Evolutionary conservation across 257 asterid species (phyloP).

Genomic region (Scutellaria galericulata): DNA sequence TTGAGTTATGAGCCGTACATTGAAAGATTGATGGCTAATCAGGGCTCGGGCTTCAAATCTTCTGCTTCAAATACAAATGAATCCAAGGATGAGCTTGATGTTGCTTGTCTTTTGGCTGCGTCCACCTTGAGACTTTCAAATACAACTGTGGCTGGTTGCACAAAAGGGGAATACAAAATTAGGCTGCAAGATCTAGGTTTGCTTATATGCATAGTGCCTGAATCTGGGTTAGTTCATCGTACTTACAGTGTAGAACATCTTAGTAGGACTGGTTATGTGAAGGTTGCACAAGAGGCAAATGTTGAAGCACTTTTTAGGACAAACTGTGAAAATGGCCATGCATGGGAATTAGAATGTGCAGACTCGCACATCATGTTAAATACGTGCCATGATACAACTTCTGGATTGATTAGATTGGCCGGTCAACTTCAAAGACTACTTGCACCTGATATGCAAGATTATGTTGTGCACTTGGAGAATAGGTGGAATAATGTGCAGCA

Average conservation of each 20-base stretch:
- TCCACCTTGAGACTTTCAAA: slow-evolving; percentile 78
- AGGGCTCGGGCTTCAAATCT: slow-evolving; percentile 39
- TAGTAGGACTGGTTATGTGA: slow-evolving; percentile 74
- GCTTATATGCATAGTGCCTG: slow-evolving; percentile 62
- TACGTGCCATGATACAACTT: slow-evolving; percentile 84
- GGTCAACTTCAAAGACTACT: slow-evolving; percentile 85
- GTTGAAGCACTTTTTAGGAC: slow-evolving; percentile 71
- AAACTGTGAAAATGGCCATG: slow-evolving; percentile 58
- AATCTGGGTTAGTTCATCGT: slow-evolving; percentile 44
- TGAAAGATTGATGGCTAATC: slow-evolving; percentile 35
- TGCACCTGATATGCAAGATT: slow-evolving; percentile 89
- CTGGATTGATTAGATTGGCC: slow-evolving; percentile 70
- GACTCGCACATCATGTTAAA: slow-evolving; percentile 65
- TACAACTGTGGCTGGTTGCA: slow-evolving; percentile 48
- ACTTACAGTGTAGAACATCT: slow-evolving; percentile 70
- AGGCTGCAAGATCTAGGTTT: slow-evolving; percentile 80
- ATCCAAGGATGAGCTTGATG: slow-evolving; percentile 46
- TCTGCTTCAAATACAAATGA: slow-evolving; percentile 39
- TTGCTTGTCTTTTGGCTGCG: slow-evolving; percentile 87
- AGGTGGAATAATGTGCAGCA: slow-evolving; percentile 84
- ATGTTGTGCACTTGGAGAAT: slow-evolving; percentile 84
- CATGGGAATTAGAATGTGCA: slow-evolving; percentile 86
- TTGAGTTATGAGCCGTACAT: slow-evolving; percentile 82
- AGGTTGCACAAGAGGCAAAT: slow-evolving; percentile 83
- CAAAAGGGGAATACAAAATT: slow-evolving; percentile 61